These are phyloP conservation scores for Clitoria ternatea DNA, from an alignment of 306 rosid genomes.

Conservation along the genomic window DNA sequence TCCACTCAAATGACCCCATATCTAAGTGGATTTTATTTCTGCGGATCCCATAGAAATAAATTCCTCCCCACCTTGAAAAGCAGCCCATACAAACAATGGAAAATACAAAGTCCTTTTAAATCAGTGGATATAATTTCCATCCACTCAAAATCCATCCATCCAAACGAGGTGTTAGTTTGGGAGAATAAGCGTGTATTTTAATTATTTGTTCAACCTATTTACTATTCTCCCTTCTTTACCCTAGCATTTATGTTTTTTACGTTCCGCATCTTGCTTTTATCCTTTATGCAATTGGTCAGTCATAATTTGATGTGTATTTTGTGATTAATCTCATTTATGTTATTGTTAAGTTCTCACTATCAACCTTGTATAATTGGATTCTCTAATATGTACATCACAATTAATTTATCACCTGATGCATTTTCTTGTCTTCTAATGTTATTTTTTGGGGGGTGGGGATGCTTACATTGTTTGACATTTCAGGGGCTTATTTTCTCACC, in stretches of 20 bases:
- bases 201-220: background rate
- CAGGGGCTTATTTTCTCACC: background rate
- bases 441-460: background rate
- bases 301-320: background rate
- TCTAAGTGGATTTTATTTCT: no score
- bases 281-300: background rate
- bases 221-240: background rate
- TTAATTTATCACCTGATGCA: background rate
- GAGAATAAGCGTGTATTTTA: background rate
- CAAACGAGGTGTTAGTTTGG: no score
- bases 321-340: background rate
- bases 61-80: no score
- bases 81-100: no score
- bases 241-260: background rate
- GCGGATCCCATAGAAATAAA: no score
- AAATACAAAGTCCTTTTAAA: no score
- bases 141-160: no score
- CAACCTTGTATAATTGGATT: background rate
- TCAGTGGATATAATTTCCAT: no score
- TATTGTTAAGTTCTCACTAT: background rate
- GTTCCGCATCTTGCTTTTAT: background rate
- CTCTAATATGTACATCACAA: background rate
- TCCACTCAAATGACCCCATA: no score
- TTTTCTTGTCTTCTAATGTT: background rate
- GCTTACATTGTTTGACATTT: background rate